phyloP scores from a whole-genome alignment of 2,329 filamentous ascomycete genomes.

The Sclerotinia subarctica region DNA sequence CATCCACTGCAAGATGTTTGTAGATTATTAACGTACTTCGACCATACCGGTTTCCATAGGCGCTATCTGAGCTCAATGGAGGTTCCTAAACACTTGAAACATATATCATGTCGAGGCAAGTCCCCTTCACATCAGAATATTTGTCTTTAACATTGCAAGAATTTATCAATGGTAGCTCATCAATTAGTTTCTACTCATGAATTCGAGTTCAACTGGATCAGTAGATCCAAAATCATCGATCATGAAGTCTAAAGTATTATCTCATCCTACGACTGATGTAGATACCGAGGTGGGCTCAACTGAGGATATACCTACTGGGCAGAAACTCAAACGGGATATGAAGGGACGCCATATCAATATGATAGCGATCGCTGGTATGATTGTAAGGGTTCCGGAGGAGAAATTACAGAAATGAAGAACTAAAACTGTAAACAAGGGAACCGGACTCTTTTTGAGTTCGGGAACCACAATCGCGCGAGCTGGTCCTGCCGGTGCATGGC shows the following conservation, averaged over 20 bases:
- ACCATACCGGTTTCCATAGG: neutral
- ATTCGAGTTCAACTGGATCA: neutral
- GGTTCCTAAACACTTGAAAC: neutral
- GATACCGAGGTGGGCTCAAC: constrained; percentile 16
- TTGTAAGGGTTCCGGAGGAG: constrained; percentile 53
- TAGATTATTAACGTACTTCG: neutral
- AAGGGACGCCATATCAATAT: constrained; percentile 45
- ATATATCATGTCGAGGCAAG: constrained; percentile 1
- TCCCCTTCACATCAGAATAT: neutral
- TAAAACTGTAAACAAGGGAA: constrained; percentile 39
- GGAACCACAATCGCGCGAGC: constrained; percentile 47
- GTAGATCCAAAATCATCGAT: neutral
- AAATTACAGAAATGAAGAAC: neutral
- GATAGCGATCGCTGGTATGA: constrained; percentile 45
- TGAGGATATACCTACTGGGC: constrained; percentile 9
- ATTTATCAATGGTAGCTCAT: neutral
- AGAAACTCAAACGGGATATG: constrained; percentile 46
- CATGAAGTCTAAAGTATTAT: constrained; percentile 10
- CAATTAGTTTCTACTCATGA: neutral
- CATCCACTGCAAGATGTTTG: neutral
- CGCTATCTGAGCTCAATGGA: neutral
- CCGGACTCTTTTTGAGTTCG: constrained; percentile 52
- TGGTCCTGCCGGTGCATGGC: constrained; percentile 47
- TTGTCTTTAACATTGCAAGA: neutral
- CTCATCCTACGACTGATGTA: neutral